Base-by-base conservation (phyloP, 1,139 yeast species). In the Pichia sp. region DNA sequence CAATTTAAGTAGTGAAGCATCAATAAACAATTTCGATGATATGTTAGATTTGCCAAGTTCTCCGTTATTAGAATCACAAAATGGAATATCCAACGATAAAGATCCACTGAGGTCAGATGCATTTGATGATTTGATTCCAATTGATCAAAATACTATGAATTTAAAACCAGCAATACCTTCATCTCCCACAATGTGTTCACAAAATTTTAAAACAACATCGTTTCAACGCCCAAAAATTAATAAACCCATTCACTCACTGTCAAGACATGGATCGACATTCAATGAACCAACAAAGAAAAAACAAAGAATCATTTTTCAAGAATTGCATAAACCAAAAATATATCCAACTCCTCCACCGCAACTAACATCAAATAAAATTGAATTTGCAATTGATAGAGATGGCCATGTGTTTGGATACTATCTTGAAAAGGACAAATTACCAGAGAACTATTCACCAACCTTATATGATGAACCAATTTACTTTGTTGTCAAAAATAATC, bases 391-490 rank as follows among this genome's bases (percentile, higher is more conserved):
- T n/a, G 71, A 67, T 53, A 56, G 64, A 42, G 65, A 65, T 51
- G 70, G 70, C 11, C 58, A 65, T 39, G 70, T 67, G 2, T 65
- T 59, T 44, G 71, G 70, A 0, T 58, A 66, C 29, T 51, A 57
- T 14, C 53, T 65, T 5, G 63, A 62, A 19, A 60, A 60, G 28
- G 60, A 63, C 6, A 57, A 56, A 28, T 56, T 64, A 19, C 68
- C 69, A 3, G 52, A 52, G 16, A 60, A 61, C 36, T 64, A 63
- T 46, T 53, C 58, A 10, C 63, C 66, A 13, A 59, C 60, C 42
- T 51, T 62, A 36, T 66, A 62, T 43, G 68, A 65, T 44, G 69
- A 66, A 48, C 67, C 68, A 13, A 58, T 63, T 3, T 66, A 62
- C 49, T 65, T 65, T 45, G 66, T 65, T 33, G 68, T 64, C 19